Base-by-base conservation (phyloP, 495 filamentous ascomycete species). In the Usnea hakonensis region DNA sequence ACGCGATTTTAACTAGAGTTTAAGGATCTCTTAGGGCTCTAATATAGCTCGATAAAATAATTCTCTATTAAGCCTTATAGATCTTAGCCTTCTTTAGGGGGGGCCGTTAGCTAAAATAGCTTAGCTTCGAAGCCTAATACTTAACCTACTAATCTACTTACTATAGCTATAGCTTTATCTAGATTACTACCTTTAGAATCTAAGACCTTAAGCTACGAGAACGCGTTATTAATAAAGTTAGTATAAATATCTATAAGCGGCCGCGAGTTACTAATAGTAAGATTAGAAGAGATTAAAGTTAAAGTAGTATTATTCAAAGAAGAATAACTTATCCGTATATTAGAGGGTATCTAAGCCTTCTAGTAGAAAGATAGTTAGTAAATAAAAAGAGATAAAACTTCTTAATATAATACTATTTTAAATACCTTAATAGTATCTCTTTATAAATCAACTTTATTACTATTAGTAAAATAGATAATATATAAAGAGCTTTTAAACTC, bases 401-500 rank as follows among this genome's bases (percentile, higher is more conserved):
- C n/a, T n/a, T 2, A 9, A 8, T 16, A n/a, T 21, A 37, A 3
- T 59, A 59, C 57, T n/a, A 14, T 26, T 50, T 4, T 17, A 21
- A 14, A 21, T 3, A 16, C n/a, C n/a, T 37, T 28, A 4, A 14
- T 6, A 59, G 1, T n/a, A 21, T 19, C 38, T 3, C 36, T 9
- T 0, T 10, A 6, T 9, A 28, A 28, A 9, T 19, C 32, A n/a
- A 23, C 41, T 21, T 33, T n/a, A 14, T 59, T 32, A 10, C 11
- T 53, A 17, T 55, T 23, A 9, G 55, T 21, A 28, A 62, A 62
- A n/a, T 37, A 53, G 28, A 46, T 28, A 8, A 62, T 57, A 23
- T 62, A 62, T 13, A 53, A 36, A 9, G 40, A 57, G 5, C 30
- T 35, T 3, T 36, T 8, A 2, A 50, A 55, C 5, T 37, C 55